Evolutionary conservation across 352 stramenopile genomes (phyloP).

Genomic region (Phytophthora colocasiae): DNA sequence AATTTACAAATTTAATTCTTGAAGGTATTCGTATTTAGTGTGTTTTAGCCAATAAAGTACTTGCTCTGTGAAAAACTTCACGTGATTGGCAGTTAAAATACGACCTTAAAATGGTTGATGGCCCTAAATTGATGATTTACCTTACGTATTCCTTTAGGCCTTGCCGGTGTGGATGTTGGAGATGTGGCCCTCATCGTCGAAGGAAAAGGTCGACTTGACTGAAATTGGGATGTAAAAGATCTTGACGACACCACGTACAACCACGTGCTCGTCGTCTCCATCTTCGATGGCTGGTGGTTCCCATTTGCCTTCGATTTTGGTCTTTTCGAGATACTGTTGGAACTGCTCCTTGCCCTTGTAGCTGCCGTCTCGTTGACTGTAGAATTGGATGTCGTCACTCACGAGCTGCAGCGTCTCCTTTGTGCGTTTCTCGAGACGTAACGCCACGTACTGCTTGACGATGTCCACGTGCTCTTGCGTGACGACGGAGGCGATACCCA

Average conservation of each 20-base stretch:
- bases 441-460: conserved; percentile 49
- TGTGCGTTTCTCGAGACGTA: conserved; percentile 49
- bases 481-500: conserved; percentile 40
- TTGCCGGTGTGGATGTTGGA: conserved; percentile 59
- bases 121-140: too few relatives aligned
- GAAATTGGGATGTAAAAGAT: conserved; percentile 64
- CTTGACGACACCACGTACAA: conserved; percentile 59
- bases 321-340: conserved; percentile 56
- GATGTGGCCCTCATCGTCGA: conserved; percentile 50
- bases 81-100: too few relatives aligned
- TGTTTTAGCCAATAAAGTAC: too few relatives aligned
- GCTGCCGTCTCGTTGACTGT: conserved; percentile 55
- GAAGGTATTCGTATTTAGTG: too few relatives aligned
- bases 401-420: conserved; percentile 55
- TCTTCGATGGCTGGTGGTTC: conserved; percentile 49
- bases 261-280: conserved; percentile 51
- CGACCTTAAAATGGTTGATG: too few relatives aligned
- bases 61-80: too few relatives aligned
- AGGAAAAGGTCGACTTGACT: conserved; percentile 57
- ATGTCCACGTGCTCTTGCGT: conserved; percentile 51
- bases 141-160: conserved; percentile 23
- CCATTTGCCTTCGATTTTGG: conserved; percentile 57
- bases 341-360: conserved; percentile 57
- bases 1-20: too few relatives aligned
- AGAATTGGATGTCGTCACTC: conserved; percentile 62